phyloP scores from a whole-genome alignment of 1,139 yeast species.

The Yamadazyma diospyri region DNA sequence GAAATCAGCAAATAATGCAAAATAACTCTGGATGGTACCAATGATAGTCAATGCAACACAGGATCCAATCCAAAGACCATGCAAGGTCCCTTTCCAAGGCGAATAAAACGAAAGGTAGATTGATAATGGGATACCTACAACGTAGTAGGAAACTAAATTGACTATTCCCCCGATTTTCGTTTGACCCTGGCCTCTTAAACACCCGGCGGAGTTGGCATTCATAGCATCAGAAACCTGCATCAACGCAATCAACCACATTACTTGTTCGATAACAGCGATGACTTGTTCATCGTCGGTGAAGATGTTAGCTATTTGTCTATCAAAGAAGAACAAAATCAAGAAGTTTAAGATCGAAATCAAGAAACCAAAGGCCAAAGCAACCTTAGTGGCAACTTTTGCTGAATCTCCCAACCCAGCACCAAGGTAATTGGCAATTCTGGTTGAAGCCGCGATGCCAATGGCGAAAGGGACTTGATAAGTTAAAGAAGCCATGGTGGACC shows the following conservation, averaged over 20 bases:
- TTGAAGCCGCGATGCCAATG: slow-evolving; percentile 56
- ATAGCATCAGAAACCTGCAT: slow-evolving; percentile 57
- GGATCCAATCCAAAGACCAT: slow-evolving; percentile 56
- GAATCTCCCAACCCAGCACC: slow-evolving; percentile 51
- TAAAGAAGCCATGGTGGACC: slow-evolving; percentile 52
- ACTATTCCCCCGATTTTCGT: slow-evolving; percentile 58
- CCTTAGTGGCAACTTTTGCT: slow-evolving; percentile 45
- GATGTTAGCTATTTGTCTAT: slow-evolving; percentile 31
- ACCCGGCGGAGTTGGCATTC: slow-evolving; percentile 59
- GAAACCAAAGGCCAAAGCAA: slow-evolving; percentile 44
- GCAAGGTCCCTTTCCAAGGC: slow-evolving; percentile 38
- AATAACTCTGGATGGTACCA: slow-evolving; percentile 50
- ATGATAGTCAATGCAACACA: slow-evolving; percentile 49
- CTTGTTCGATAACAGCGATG: slow-evolving; percentile 32
- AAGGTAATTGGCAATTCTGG: slow-evolving; percentile 56
- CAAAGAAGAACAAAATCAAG: slow-evolving; percentile 36
- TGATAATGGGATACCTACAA: slow-evolving; percentile 51
- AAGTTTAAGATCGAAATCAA: slow-evolving; percentile 40
- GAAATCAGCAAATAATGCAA: slow-evolving; percentile 37
- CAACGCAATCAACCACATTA: slow-evolving; percentile 52
- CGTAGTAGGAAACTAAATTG: slow-evolving; percentile 49
- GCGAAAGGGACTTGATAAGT: slow-evolving; percentile 58
- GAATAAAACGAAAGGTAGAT: slow-evolving; percentile 47
- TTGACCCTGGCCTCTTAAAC: slow-evolving; percentile 55
- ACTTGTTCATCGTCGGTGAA: slow-evolving; percentile 44